Conservation (phyloP, 2,329 filamentous ascomycete species). For the Trichoderma sp. region DNA sequence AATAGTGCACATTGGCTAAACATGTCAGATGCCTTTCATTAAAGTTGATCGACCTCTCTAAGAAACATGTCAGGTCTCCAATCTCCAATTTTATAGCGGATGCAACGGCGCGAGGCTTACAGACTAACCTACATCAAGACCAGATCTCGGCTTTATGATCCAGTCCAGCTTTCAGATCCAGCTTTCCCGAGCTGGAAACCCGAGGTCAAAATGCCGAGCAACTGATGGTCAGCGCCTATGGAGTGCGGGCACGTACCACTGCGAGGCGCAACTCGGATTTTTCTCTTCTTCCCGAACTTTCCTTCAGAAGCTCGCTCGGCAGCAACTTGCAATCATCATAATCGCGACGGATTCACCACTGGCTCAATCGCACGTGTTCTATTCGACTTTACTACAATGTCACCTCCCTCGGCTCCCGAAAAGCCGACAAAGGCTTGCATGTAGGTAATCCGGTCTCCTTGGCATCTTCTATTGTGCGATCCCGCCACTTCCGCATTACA, state of each 20-base stretch:
- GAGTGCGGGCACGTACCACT: not conserved
- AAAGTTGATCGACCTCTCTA: not conserved
- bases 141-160: not conserved
- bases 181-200: not conserved
- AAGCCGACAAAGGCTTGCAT: conserved; percentile 1
- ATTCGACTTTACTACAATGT: not conserved
- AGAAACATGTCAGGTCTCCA: too few species aligned
- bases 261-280: not conserved
- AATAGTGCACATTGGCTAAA: not conserved
- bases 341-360: not conserved
- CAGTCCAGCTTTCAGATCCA: not conserved
- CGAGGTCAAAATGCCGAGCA: not conserved
- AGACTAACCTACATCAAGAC: not conserved
- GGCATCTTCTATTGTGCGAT: not conserved
- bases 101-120: not conserved
- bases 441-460: not conserved
- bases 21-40: not conserved
- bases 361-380: not conserved
- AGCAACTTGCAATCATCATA: not conserved
- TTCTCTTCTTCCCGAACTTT: not conserved
- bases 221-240: not conserved
- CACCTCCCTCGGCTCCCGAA: not conserved
- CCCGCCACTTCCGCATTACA: not conserved
- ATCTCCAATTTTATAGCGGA: not conserved
- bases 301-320: not conserved